These are phyloP conservation scores for Xerocomellus dryophilus DNA, from an alignment of 768 basidiomycete species.

Conservation along the genomic window DNA sequence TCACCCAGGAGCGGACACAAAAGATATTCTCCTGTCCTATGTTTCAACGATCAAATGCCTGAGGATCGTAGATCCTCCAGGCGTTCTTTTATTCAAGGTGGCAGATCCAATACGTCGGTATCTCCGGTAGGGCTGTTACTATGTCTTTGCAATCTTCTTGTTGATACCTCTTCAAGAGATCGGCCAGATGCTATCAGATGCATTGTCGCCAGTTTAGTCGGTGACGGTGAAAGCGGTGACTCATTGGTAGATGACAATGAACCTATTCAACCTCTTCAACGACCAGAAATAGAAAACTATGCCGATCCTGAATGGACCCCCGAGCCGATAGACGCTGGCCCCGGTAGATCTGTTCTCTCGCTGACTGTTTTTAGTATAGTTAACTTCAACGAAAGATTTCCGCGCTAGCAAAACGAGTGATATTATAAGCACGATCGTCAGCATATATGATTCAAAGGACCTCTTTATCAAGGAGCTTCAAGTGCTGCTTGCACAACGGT, in stretches of 20 bases:
- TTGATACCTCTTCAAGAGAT: conserved; percentile 45
- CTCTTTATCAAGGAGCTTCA: conserved; percentile 96
- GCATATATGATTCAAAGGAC: conserved; percentile 96
- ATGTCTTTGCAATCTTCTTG: not conserved
- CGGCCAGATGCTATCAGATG: conserved; percentile 91
- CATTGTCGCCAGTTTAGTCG: conserved; percentile 88
- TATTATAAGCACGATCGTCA: conserved; percentile 92
- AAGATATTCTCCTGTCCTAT: conserved; percentile 85
- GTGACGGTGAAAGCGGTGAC: conserved; percentile 78
- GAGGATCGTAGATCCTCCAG: conserved; percentile 86
- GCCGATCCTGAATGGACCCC: conserved; percentile 93
- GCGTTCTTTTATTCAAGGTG: conserved; percentile 89
- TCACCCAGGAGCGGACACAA: conserved; percentile 95
- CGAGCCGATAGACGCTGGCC: conserved; percentile 94
- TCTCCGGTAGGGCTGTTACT: conserved; percentile 55
- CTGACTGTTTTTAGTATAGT: not conserved
- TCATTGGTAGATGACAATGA: conserved; percentile 84
- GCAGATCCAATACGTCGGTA: conserved; percentile 91
- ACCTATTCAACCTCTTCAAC: conserved; percentile 70
- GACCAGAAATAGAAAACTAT: conserved; percentile 80
- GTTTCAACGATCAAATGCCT: conserved; percentile 90
- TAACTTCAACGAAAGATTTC: conserved; percentile 59
- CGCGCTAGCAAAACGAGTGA: conserved; percentile 88
- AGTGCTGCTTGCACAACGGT: conserved; percentile 80
- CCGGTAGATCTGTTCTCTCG: conserved; percentile 49